Evolutionary conservation across 169 alveolate genomes (phyloP), one percentile per base, ranked within the genome.

Genomic region (Amoebophrya sp.): DNA sequence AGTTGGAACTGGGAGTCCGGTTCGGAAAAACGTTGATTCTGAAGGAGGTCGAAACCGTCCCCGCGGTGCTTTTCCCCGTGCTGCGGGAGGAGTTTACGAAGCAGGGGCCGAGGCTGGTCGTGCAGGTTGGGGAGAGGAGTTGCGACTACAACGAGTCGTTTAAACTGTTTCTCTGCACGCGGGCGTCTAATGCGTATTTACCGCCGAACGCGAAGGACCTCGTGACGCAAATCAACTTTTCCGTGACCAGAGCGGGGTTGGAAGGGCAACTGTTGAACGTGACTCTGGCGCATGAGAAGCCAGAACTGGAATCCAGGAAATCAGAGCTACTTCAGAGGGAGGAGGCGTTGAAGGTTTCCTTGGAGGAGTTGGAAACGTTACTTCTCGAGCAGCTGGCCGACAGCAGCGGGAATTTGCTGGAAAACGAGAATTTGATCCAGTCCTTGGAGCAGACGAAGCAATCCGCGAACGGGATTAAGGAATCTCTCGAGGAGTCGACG

Each of bases 171-270:
- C 93, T 97, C 39, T 94, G 97, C 93, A 97, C 98, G 0, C 96
- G 99, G 94, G 97, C 97, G 93, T 93, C 97, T 35, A 94, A 95
- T 47, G 96, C 97, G 23, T 97, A 89, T 40, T 94, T 97, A 1
- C 97, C 98, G 25, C 97, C 98, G 39, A 96, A 97, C 93, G 96
- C 97, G 39, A 54, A 94, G 23, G 92, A 98, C 41, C 93, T 97
- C 0, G 95, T 97, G 88, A 94, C 95, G 77, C 95, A 96, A 10
- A 96, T 97, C 47, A 97, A 97, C 93, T 97, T 97, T 92, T 96
- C 98, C 39, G 98, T 96, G 0, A 97, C 99, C 0, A 95, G 97
- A 92, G 96, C 97, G 55, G 99, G 99, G 47, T 95, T 97, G 53
- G 98, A 97, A 95, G 97, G 98, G 14, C 97, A 97, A 93, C 95